Percentiles rank a stretch among this genome's conserved stretches.
Evolutionary conservation across 495 filamentous ascomycete species (phyloP).

Genomic region (Xylaria nigripes): DNA sequence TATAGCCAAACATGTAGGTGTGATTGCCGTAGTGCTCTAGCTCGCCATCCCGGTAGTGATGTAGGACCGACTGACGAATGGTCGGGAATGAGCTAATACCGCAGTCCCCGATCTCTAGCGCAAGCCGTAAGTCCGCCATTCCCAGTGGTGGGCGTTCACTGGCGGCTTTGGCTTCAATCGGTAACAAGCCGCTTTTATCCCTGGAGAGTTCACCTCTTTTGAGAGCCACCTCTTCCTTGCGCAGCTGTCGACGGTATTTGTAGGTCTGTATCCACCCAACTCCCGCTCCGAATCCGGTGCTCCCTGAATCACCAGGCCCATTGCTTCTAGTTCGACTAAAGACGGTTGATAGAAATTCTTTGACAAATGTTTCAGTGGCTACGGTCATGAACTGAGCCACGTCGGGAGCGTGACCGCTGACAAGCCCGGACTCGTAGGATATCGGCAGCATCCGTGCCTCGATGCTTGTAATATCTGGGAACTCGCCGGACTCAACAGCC

Average conservation of each 20-base stretch:
- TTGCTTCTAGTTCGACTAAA: slow-evolving; percentile 74
- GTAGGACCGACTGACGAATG: slow-evolving; percentile 60
- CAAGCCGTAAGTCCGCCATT: slow-evolving; percentile 70
- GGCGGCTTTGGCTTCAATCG: slow-evolving; percentile 63
- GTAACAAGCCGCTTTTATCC: slow-evolving; percentile 66
- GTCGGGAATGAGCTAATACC: slow-evolving; percentile 70
- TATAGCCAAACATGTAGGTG: slow-evolving; percentile 34
- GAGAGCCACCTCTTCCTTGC: slow-evolving; percentile 61
- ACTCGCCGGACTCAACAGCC: slow-evolving; percentile 83
- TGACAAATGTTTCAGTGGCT: slow-evolving; percentile 86
- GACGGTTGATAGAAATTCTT: slow-evolving; percentile 72
- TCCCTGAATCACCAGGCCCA: slow-evolving; percentile 52
- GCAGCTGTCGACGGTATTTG: slow-evolving; percentile 63
- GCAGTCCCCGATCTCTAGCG: slow-evolving; percentile 64
- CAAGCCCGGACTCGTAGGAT: slow-evolving; percentile 84
- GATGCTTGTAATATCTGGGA: slow-evolving; percentile 74
- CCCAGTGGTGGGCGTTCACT: slow-evolving; percentile 57
- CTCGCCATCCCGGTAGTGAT: slow-evolving; percentile 67
- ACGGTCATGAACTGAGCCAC: slow-evolving; percentile 82
- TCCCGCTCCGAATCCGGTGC: slow-evolving; percentile 51
- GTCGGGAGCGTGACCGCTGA: slow-evolving; percentile 59
- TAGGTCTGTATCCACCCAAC: slow-evolving; percentile 68
- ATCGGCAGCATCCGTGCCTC: slow-evolving; percentile 84
- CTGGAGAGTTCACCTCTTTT: slow-evolving; percentile 56
- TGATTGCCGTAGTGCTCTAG: slow-evolving; percentile 55